Conservation (phyloP, 345 rosid genomes). For the Crucihimalaya himalaica region DNA sequence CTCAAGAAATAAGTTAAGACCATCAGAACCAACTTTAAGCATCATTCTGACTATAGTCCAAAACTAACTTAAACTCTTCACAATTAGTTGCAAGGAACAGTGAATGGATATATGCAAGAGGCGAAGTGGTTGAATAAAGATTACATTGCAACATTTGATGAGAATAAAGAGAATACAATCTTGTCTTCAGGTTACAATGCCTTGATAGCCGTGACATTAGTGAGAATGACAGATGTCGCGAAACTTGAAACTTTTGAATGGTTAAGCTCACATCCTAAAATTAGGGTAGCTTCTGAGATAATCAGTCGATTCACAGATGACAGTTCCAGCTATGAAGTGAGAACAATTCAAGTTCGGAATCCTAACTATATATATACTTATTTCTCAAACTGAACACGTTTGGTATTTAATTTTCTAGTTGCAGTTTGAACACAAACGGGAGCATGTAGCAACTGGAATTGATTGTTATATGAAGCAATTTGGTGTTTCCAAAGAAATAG, state of each 20-base stretch:
- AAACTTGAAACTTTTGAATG: constrained; percentile 28
- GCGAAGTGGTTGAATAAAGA: constrained; percentile 28
- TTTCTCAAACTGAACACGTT: neutral
- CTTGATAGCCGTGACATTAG: neutral
- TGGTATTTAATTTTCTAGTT: neutral
- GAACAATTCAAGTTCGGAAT: neutral
- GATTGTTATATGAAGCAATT: constrained; percentile 37
- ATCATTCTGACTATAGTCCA: neutral
- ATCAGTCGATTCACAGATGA: constrained; percentile 20
- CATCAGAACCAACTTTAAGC: neutral
- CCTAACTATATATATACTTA: neutral
- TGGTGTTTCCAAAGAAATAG: constrained; percentile 24
- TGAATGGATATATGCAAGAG: constrained; percentile 23
- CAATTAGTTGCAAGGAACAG: constrained; percentile 7
- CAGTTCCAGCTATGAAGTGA: constrained; percentile 25
- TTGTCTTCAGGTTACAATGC: neutral
- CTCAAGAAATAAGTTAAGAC: constrained; percentile 36
- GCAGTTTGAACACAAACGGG: constrained; percentile 25
- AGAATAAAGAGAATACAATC: constrained; percentile 22
- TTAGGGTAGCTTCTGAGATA: constrained; percentile 23
- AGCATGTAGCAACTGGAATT: constrained; percentile 31
- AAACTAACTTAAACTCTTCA: neutral
- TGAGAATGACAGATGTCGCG: constrained; percentile 16
- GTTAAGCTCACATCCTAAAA: constrained; percentile 29
- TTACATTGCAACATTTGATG: constrained; percentile 31